Conservation (phyloP, 345 rosid species). For the Dipteronia sinensis region DNA sequence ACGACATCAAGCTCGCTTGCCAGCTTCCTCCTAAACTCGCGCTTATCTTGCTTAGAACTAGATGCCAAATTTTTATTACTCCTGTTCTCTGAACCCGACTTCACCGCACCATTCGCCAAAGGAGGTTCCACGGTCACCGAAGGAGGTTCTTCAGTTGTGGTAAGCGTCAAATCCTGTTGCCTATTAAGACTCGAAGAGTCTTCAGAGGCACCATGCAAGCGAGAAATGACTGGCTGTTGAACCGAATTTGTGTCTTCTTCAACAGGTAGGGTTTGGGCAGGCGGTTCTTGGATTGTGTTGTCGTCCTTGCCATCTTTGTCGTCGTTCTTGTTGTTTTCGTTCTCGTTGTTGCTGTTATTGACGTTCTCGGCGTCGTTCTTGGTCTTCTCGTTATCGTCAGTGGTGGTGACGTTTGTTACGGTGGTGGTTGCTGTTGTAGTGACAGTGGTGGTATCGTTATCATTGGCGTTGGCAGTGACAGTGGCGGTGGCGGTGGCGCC, state of each 20-base stretch:
- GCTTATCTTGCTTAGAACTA: constrained; percentile 59
- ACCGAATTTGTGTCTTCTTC: constrained; percentile 39
- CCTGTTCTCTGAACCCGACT: constrained; percentile 42
- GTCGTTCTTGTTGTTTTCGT: not conserved
- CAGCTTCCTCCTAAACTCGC: constrained; percentile 70
- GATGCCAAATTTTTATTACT: constrained; percentile 60
- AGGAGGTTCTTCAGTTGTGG: constrained; percentile 27
- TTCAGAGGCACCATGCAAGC: constrained; percentile 33
- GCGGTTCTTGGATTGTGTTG: constrained; percentile 37
- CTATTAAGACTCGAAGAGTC: constrained; percentile 39
- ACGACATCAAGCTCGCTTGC: constrained; percentile 73
- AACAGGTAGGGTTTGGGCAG: constrained; percentile 32
- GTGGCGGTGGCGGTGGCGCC: constrained; percentile 15
- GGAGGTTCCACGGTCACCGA: constrained; percentile 35
- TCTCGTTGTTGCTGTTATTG: not conserved
- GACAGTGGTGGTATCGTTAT: not conserved
- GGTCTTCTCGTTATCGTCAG: not conserved
- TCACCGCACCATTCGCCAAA: constrained; percentile 46
- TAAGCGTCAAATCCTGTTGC: constrained; percentile 26
- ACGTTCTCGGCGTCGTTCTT: not conserved
- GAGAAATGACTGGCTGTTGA: constrained; percentile 37
- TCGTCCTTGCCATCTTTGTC: constrained; percentile 14
- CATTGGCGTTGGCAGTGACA: constrained; percentile 12
- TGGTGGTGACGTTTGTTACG: not conserved
- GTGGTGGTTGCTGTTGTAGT: not conserved